Evolutionary conservation across 495 filamentous ascomycete genomes (phyloP), one percentile per base, ranked within the genome.

Genomic region (Schizothecium vesticola): DNA sequence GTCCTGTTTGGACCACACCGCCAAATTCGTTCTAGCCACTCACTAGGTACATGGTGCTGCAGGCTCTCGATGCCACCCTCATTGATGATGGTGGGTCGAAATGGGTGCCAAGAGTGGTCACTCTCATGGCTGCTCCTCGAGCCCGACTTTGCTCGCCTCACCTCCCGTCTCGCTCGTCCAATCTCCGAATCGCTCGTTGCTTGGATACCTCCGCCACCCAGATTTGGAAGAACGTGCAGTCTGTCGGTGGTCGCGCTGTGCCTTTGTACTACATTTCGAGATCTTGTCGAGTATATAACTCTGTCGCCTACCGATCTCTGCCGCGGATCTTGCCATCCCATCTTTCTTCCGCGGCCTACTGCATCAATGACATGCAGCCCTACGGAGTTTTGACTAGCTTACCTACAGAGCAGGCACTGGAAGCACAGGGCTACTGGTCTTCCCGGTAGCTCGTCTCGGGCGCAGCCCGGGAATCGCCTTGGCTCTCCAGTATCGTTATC

Each of bases 21-120:
- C 73, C 66, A 73, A 61, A 66, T 71, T 36, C 59, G 36, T 25
- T 66, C 63, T 65, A 66, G 61, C 71, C 74, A 75, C 71, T 74
- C 26, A 33, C 51, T 58, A 25, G 63, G 24, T 58, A 65, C 65
- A 65, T 64, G 59, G 28, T 67, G 26, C 64, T 66, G 72, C 65
- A 73, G 21, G 67, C 26, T 29, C 28, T 43, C 65, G 43, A 63
- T 64, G 33, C 66, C 25, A 61, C 59, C 61, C 31, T 66, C 64
- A 10, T 66, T 56, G 36, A 67, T 70, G 11, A 56, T 67, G 64
- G 71, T 76, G 19, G 43, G 43, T 51, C 43, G 19, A 0, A n/a
- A n/a, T 51, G 43, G 43, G 8, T n/a, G 43, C 43, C 7, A 7
- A 51, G 43, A 51, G 19, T n/a, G 43, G 43, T 9, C 19, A 8